phyloP scores from a whole-genome alignment of 371 early-diverging fungal genomes.

The Actinomortierella ambigua region DNA sequence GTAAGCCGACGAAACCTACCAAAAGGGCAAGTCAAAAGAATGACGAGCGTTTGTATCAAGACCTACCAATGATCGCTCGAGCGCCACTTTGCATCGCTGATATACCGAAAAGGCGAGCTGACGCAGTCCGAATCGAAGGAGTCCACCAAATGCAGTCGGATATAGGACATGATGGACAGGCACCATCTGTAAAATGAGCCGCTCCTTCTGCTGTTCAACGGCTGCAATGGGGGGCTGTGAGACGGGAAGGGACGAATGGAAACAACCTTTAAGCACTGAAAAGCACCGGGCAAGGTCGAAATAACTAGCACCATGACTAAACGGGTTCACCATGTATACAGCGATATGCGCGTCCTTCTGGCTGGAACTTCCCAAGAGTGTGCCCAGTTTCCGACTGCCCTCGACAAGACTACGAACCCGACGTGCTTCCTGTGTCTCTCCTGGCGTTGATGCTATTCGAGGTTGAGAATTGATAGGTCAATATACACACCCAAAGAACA shows the following conservation, averaged over 20 bases:
- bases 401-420: conserved; percentile 56
- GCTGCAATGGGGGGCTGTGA: too few species aligned
- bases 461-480: too few species aligned
- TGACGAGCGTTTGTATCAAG: not conserved
- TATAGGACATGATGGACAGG: conserved; percentile 66
- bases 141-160: conserved; percentile 56
- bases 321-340: conserved; percentile 65
- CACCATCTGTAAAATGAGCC: conserved; percentile 58
- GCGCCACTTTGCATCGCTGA: conserved; percentile 54
- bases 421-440: conserved; percentile 46
- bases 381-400: conserved; percentile 56
- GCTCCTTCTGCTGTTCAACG: conserved; percentile 44
- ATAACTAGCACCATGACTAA: conserved; percentile 52
- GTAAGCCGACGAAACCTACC: not conserved
- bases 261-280: conserved; percentile 50
- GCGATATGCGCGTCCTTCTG: conserved; percentile 49
- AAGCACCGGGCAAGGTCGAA: conserved; percentile 63
- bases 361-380: conserved; percentile 44
- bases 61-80: conserved; percentile 31
- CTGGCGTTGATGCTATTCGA: conserved; percentile 32
- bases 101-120: conserved; percentile 70
- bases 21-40: not conserved
- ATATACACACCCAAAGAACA: too few species aligned
- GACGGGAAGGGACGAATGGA: conserved; percentile 13
- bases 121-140: conserved; percentile 58